These are phyloP conservation scores for Penicillium sp. DNA, from an alignment of 2,329 filamentous ascomycete species.

Conservation along the genomic window DNA sequence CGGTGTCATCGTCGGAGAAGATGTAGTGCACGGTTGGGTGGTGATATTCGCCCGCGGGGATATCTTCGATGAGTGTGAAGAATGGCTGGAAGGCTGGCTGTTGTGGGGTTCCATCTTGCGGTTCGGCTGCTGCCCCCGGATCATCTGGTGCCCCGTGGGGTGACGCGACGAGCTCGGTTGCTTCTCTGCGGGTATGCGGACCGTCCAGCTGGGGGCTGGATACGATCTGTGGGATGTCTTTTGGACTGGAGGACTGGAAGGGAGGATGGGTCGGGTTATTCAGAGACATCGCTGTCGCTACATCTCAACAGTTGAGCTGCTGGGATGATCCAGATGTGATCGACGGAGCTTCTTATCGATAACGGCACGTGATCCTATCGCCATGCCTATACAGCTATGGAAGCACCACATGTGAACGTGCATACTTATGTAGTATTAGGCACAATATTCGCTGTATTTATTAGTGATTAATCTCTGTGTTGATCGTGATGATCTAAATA, in stretches of 20 bases:
- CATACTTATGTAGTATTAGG: too few species aligned
- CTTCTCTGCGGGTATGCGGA: neutral
- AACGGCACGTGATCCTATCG: slow-evolving; percentile 6
- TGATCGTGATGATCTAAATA: too few species aligned
- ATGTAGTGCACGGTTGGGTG: slow-evolving; percentile 90
- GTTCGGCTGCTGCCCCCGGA: neutral
- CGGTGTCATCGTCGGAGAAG: slow-evolving; percentile 87
- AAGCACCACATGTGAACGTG: too few species aligned
- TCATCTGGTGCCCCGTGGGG: neutral
- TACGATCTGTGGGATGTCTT: neutral
- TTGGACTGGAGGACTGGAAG: slow-evolving; percentile 5
- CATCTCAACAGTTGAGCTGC: slow-evolving; percentile 21
- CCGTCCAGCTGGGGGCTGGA: neutral
- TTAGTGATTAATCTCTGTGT: too few species aligned
- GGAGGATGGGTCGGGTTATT: slow-evolving; percentile 20
- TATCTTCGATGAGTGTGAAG: slow-evolving; percentile 82
- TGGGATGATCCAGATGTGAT: slow-evolving; percentile 9
- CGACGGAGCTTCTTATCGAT: slow-evolving; percentile 33
- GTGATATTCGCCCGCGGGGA: slow-evolving; percentile 69
- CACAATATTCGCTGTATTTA: too few species aligned
- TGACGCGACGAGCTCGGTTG: neutral
- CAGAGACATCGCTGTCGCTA: slow-evolving; percentile 40
- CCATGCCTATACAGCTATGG: too few species aligned
- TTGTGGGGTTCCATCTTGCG: slow-evolving; percentile 17
- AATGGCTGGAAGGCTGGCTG: slow-evolving; percentile 66